Percentiles rank a stretch among this genome's conserved stretches.
Conservation (phyloP, 352 stramenopile genomes). For the Pythium diclinum region DNA sequence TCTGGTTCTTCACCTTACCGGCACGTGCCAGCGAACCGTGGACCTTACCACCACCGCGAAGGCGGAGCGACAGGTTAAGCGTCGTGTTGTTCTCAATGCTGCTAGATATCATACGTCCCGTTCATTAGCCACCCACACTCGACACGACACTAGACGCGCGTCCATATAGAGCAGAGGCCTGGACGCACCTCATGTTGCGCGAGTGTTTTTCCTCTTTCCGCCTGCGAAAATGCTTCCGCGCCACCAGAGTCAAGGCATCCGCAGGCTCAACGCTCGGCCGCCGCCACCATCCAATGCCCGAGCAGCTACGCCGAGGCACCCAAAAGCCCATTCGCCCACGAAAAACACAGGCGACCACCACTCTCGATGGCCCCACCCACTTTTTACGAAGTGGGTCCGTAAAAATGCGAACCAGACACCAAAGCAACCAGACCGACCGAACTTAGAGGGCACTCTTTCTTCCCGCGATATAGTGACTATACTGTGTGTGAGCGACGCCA, state of each 20-base stretch:
- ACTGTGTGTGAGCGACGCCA: not conserved
- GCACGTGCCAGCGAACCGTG: slow-evolving; percentile 99
- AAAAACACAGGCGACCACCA: slow-evolving; percentile 17
- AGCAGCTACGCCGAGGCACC: not conserved
- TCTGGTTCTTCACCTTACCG: slow-evolving; percentile 99
- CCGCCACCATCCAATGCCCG: slow-evolving; percentile 38
- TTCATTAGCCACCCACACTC: not conserved
- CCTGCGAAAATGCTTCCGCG: slow-evolving; percentile 26
- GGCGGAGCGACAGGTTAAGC: slow-evolving; percentile 94
- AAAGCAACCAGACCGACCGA: not conserved
- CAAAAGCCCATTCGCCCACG: slow-evolving; percentile 18
- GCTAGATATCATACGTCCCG: slow-evolving; percentile 35
- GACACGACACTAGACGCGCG: not conserved
- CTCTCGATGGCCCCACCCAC: not conserved
- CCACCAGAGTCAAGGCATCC: not conserved
- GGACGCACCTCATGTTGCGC: slow-evolving; percentile 29
- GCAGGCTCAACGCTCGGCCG: slow-evolving; percentile 18
- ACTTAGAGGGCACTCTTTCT: slow-evolving; percentile 1
- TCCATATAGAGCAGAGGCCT: not conserved
- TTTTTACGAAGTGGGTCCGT: slow-evolving; percentile 9
- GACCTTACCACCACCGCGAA: slow-evolving; percentile 96
- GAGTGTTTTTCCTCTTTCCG: slow-evolving; percentile 31
- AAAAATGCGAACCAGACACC: slow-evolving; percentile 5
- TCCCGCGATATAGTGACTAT: slow-evolving; percentile 3
- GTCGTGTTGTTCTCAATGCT: slow-evolving; percentile 97